Evolutionary conservation across 2,329 filamentous ascomycete genomes (phyloP).

Genomic region (Talaromyces sp.): DNA sequence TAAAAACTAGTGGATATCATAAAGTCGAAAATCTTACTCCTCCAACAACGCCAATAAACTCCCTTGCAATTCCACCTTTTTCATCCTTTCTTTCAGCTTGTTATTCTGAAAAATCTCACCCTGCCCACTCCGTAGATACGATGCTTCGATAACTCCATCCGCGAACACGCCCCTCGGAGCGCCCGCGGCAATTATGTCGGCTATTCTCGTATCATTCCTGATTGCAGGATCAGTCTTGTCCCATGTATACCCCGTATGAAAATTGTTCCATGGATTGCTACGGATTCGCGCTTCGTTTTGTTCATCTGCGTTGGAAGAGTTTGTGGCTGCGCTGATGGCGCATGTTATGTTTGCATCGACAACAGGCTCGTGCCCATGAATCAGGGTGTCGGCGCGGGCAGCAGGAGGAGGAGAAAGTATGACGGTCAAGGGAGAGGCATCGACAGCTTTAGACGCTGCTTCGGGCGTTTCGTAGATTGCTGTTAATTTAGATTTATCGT

Average conservation of each 20-base stretch:
- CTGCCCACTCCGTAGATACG: not conserved
- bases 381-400: not conserved
- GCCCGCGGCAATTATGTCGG: slow-evolving; percentile 5
- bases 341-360: not conserved
- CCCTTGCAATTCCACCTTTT: not conserved
- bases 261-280: not conserved
- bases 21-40: not conserved
- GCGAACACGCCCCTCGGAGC: slow-evolving; percentile 12
- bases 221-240: not conserved
- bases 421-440: slow-evolving; percentile 24
- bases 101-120: not conserved
- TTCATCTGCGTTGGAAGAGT: too few species aligned
- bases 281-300: not conserved
- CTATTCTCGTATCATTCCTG: slow-evolving; percentile 3
- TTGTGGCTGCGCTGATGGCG: not conserved
- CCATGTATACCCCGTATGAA: not conserved
- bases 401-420: not conserved
- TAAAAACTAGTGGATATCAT: not conserved
- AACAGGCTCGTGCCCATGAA: not conserved
- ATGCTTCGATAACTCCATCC: slow-evolving; percentile 7
- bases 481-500: slow-evolving; percentile 25
- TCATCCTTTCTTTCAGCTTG: not conserved
- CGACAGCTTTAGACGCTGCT: slow-evolving; percentile 33
- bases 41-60: slow-evolving; percentile 12
- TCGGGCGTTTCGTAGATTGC: slow-evolving; percentile 38